Percentiles rank a stretch among this genome's conserved stretches.
Conservation (phyloP, 73 alveolate species). For the Tetrahymena elliotti region DNA sequence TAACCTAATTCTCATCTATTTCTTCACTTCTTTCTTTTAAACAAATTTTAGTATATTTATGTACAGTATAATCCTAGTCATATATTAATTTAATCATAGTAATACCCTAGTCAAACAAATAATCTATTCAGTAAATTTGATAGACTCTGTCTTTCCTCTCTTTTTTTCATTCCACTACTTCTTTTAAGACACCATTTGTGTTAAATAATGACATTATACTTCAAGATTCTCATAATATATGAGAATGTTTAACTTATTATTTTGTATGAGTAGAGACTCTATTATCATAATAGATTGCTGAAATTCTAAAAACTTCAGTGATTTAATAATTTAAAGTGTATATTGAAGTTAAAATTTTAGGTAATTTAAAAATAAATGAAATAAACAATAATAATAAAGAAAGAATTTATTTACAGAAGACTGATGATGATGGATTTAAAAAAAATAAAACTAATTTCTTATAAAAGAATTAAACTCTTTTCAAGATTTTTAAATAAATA, state of each 20-base stretch:
- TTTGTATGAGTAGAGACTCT: too few species aligned
- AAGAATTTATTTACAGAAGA: background rate
- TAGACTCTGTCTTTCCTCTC: background rate
- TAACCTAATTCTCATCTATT: background rate
- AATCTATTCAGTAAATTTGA: background rate
- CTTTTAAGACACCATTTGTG: background rate
- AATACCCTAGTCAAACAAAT: background rate
- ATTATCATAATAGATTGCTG: too few species aligned
- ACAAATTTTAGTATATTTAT: background rate
- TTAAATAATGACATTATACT: too few species aligned
- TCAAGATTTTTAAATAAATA: background rate
- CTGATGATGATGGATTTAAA: background rate
- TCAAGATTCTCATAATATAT: too few species aligned
- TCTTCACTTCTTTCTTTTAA: background rate
- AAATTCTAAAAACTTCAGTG: too few species aligned
- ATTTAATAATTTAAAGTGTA: too few species aligned
- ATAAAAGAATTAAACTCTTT: background rate
- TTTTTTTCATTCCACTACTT: too few species aligned
- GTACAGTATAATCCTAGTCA: background rate
- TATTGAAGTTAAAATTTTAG: too few species aligned
- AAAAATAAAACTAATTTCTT: too few species aligned
- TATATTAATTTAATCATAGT: background rate
- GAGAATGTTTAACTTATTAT: too few species aligned
- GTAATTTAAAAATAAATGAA: background rate
- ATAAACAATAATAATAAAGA: background rate